Evolutionary conservation across 768 basidiomycete species (phyloP), one percentile per base, ranked within the genome.

Genomic region (Filobasidium floriforme): DNA sequence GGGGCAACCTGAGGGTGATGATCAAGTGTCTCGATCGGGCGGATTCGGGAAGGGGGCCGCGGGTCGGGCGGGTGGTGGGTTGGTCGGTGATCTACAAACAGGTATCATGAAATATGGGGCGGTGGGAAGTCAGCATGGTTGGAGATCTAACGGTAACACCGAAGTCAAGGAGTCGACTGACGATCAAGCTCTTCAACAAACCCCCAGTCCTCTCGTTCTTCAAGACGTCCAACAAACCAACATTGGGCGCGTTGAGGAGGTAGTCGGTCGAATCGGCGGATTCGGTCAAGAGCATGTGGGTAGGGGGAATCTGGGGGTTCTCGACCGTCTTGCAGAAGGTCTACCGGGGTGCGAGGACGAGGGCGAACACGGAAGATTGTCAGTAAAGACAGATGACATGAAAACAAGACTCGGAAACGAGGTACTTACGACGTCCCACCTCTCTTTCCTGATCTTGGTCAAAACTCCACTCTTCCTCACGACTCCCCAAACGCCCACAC

Each of bases 401-500:
- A 44, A 19, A 37, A 61, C 49, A 55, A n/a, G 52, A 62, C n/a
- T n/a, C n/a, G 19, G 41, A 19, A 37, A 61, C 49, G 52, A n/a
- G 52, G 61, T n/a, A 82, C 87, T 73, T 66, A 94, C 92, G 77
- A 93, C 78, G 76, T 94, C 92, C 89, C 90, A 96, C 68, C 92
- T 84, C 65, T 82, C 79, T 63, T 86, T 82, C 77, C 85, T 87
- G 73, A 90, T 84, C 41, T 81, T 80, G 65, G 83, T 79, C 68
- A 93, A 81, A 70, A 90, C 88, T 65, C 67, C 67, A 28, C 87
- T 85, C 81, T 93, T 96, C 41, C 84, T 82, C 29, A 92, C 87
- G 62, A 92, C 77, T 11, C 86, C 90, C 87, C 88, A 96, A 3
- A 94, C 89, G 75, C 77, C 77, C 86, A 91, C 72, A 85, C 88